Conservation (phyloP, 805 yeast genomes). For the Clavispora carvajalis region DNA sequence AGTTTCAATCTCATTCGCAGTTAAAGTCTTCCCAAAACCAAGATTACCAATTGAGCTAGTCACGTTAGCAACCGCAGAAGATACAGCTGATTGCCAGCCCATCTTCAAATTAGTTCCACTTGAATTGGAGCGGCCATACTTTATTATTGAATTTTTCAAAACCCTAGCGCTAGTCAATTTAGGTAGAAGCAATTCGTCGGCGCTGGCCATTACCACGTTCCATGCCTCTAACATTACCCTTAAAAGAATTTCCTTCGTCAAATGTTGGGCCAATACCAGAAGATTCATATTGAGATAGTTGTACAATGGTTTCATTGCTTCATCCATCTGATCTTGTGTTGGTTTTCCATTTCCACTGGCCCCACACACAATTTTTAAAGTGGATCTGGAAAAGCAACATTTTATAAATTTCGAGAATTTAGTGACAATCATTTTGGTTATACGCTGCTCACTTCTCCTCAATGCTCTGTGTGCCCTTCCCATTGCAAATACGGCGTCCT, state of each 20-base stretch:
- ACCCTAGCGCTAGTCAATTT: slow-evolving; percentile 48
- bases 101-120: slow-evolving; percentile 6
- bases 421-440: slow-evolving; percentile 64
- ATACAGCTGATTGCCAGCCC: slow-evolving; percentile 42
- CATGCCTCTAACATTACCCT: slow-evolving; percentile 76
- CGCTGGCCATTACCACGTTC: slow-evolving; percentile 62
- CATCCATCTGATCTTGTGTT: slow-evolving; percentile 46
- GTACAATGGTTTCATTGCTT: slow-evolving; percentile 67
- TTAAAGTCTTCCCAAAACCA: slow-evolving; percentile 52
- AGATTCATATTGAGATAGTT: slow-evolving; percentile 69
- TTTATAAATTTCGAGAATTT: slow-evolving; percentile 64
- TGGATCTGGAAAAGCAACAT: slow-evolving; percentile 50
- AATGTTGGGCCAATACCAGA: slow-evolving; percentile 52
- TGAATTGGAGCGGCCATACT: slow-evolving; percentile 12
- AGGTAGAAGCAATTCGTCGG: slow-evolving; percentile 73
- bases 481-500: slow-evolving; percentile 75
- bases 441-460: slow-evolving; percentile 58
- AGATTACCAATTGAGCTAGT: slow-evolving; percentile 36
- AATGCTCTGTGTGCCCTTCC: slow-evolving; percentile 70
- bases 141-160: slow-evolving; percentile 19
- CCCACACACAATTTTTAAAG: slow-evolving; percentile 54
- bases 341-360: slow-evolving; percentile 40
- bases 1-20: slow-evolving; percentile 57
- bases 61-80: slow-evolving; percentile 47
- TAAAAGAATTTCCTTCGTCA: slow-evolving; percentile 51